Evolutionary conservation across 371 early-diverging fungal genomes (phyloP).

Genomic region (Spraguea lophii): DNA sequence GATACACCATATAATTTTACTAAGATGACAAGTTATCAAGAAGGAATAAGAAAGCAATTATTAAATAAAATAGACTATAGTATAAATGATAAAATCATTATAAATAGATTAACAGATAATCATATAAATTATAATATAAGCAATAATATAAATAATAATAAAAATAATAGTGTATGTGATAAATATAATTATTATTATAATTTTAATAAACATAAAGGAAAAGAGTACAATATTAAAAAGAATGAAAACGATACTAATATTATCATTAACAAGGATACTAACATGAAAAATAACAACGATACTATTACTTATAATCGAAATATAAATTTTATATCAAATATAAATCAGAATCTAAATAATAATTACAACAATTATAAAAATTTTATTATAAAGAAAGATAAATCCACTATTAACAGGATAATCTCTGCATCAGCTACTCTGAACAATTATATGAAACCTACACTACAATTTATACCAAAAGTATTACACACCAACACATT

Average conservation of each 20-base stretch:
- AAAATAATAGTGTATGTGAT: not conserved
- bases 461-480: not conserved
- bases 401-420: not conserved
- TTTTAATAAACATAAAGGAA: no score
- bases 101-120: not conserved
- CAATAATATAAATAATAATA: not conserved
- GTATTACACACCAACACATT: no score
- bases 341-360: not conserved
- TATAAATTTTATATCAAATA: not conserved
- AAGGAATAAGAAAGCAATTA: not conserved
- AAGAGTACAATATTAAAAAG: not conserved
- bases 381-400: no score
- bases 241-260: not conserved
- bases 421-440: not conserved
- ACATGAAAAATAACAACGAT: not conserved
- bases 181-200: no score
- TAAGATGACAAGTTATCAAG: not conserved
- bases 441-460: not conserved
- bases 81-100: no score
- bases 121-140: not conserved
- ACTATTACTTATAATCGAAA: not conserved
- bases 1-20: slow-evolving; percentile 21
- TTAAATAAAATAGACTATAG: no score
- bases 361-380: not conserved
- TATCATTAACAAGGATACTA: not conserved